Evolutionary conservation across 2,329 filamentous ascomycete genomes (phyloP).

Genomic region (Sclerotinia nivalis): DNA sequence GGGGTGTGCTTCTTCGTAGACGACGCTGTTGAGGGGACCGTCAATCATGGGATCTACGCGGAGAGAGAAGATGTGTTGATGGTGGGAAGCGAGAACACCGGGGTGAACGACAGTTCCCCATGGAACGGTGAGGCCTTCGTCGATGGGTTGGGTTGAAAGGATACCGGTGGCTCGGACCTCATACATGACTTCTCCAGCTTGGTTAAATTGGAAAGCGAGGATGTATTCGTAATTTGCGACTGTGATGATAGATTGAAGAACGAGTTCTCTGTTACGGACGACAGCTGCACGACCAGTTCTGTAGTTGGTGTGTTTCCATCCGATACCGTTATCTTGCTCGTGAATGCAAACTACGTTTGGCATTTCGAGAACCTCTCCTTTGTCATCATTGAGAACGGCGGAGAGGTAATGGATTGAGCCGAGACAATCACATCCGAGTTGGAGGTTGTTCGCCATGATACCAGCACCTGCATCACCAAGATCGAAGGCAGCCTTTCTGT

Average conservation of each 20-base stretch:
- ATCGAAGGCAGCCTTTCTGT: constrained; percentile 71
- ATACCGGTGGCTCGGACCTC: constrained; percentile 71
- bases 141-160: constrained; percentile 66
- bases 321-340: constrained; percentile 66
- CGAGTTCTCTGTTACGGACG: constrained; percentile 63
- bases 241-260: constrained; percentile 70
- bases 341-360: constrained; percentile 71
- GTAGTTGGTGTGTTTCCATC: constrained; percentile 72
- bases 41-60: constrained; percentile 64
- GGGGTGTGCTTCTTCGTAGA: constrained; percentile 60
- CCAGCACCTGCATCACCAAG: constrained; percentile 67
- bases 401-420: constrained; percentile 69
- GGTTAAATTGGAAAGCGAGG: constrained; percentile 70
- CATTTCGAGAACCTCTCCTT: constrained; percentile 58
- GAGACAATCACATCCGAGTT: constrained; percentile 69
- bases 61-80: constrained; percentile 76
- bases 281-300: constrained; percentile 64
- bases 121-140: constrained; percentile 62
- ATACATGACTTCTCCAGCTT: constrained; percentile 66
- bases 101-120: constrained; percentile 70
- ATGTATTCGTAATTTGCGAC: constrained; percentile 75
- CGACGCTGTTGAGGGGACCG: constrained; percentile 55
- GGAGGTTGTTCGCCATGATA: constrained; percentile 67
- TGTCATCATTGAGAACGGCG: constrained; percentile 58
- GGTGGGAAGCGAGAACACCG: constrained; percentile 67